Percentiles rank a stretch among this genome's conserved stretches.
Evolutionary conservation across 345 rosid species (phyloP).

Genomic region (Odontarrhena argentea): DNA sequence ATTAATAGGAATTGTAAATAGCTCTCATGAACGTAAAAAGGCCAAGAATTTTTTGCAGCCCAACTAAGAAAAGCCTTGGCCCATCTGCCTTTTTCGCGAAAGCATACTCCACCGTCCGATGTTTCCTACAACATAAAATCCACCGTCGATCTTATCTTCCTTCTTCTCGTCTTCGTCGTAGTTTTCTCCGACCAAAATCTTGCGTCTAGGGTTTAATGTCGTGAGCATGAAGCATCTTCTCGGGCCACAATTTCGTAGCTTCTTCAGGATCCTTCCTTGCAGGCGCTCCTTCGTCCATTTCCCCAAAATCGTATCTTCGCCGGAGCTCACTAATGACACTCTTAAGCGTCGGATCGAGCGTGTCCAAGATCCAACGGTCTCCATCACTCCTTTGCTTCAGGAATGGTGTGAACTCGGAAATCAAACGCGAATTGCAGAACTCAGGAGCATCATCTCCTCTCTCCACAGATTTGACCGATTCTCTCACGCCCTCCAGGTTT

Average conservation of each 20-base stretch:
- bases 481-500: slow-evolving; percentile 56
- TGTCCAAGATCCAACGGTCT: slow-evolving; percentile 31
- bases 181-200: neutral
- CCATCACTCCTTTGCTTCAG: slow-evolving; percentile 46
- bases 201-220: neutral
- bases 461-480: slow-evolving; percentile 42
- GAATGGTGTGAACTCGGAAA: slow-evolving; percentile 52
- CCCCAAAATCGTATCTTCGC: slow-evolving; percentile 28
- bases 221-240: slow-evolving; percentile 31
- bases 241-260: neutral
- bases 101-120: slow-evolving; percentile 32
- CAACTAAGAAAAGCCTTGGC: slow-evolving; percentile 27
- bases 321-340: slow-evolving; percentile 28
- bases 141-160: slow-evolving; percentile 35
- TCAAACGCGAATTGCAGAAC: slow-evolving; percentile 22
- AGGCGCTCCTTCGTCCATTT: slow-evolving; percentile 12
- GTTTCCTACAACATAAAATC: slow-evolving; percentile 28
- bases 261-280: slow-evolving; percentile 17
- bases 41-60: slow-evolving; percentile 13
- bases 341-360: slow-evolving; percentile 39
- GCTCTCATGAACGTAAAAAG: slow-evolving; percentile 17
- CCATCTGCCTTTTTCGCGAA: slow-evolving; percentile 28
- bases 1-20: neutral
- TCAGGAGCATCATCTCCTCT: slow-evolving; percentile 36
- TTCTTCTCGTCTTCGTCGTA: slow-evolving; percentile 37